These are phyloP conservation scores for Camellia granthamiana DNA, from an alignment of 148 eudicot genomes.

Conservation along the genomic window DNA sequence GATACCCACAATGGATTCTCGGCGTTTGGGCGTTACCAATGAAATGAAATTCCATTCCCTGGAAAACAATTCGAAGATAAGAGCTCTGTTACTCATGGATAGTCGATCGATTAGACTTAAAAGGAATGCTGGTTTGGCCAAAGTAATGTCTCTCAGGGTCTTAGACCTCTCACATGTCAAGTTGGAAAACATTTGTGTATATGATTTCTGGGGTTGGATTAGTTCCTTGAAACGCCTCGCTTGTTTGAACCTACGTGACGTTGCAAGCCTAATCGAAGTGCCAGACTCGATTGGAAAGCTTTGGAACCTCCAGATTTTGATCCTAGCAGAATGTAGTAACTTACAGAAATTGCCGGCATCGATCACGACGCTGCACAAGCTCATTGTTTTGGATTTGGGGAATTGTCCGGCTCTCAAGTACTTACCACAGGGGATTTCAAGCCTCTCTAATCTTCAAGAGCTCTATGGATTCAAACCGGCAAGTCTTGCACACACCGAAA, in stretches of 20 bases:
- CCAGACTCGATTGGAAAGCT: background rate
- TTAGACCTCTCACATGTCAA: background rate
- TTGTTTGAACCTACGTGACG: background rate
- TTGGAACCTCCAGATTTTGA: background rate
- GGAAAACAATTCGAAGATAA: background rate
- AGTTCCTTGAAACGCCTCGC: background rate
- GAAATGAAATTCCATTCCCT: background rate
- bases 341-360: background rate
- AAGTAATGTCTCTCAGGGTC: background rate
- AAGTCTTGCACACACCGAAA: background rate
- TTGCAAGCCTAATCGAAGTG: background rate
- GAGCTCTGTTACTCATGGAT: background rate
- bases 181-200: background rate
- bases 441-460: background rate
- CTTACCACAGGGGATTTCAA: background rate
- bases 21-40: background rate
- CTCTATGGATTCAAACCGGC: background rate
- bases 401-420: background rate
- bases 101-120: background rate
- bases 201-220: background rate
- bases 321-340: background rate
- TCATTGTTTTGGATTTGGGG: background rate
- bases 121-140: background rate
- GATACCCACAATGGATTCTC: background rate
- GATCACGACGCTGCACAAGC: background rate